Base-by-base conservation (phyloP, 192 early-diverging fungal species). In the Umbelopsis sp. region DNA sequence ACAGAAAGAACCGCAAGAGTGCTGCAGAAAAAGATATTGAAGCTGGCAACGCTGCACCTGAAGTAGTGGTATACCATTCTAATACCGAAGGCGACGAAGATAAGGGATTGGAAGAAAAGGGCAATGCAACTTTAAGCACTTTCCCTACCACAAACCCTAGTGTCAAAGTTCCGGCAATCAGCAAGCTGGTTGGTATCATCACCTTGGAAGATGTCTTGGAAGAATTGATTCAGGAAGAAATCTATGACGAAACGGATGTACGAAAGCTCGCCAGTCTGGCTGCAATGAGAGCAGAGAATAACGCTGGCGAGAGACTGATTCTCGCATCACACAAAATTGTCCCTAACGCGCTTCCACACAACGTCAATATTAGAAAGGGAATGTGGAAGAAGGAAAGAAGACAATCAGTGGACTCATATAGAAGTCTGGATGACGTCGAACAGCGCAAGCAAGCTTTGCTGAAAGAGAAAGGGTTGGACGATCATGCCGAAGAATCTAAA, bases 181-280 rank as follows among this genome's bases (percentile, higher is more conserved):
- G 83, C 5, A 72, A 75, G 21, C 83, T 87, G 1, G 76, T 89
- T 21, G 91, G 91, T 22, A 84, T 90, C 31, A 86, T 92, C 32
- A 92, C 91, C 1, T 80, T 92, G 32, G 91, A 92, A 68, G 91
- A 92, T 70, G 88, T 92, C 22, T 87, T 92, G 53, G 91, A 93
- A 75, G 91, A 93, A 73, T 78, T 93, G 41, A 87, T 93, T 66
- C 86, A 88, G 53, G 91, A 93, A 67, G 90, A 93, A 72, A 93
- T 93, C 65, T 84, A 90, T 38, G 91, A 93, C 70, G 91, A 93
- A 74, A 90, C 90, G 3, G 91, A 91, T 76, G 89, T 85, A 26
- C 43, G 43, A 25, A 71, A 71, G 25, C 53, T 71, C 12, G 53
- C 49, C 14, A 59, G 52, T 44, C 36, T 71, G 2, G 34, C 56